phyloP scores from a whole-genome alignment of 1,284 basidiomycete genomes.

The Austroboletus olivaceoglutinosus region DNA sequence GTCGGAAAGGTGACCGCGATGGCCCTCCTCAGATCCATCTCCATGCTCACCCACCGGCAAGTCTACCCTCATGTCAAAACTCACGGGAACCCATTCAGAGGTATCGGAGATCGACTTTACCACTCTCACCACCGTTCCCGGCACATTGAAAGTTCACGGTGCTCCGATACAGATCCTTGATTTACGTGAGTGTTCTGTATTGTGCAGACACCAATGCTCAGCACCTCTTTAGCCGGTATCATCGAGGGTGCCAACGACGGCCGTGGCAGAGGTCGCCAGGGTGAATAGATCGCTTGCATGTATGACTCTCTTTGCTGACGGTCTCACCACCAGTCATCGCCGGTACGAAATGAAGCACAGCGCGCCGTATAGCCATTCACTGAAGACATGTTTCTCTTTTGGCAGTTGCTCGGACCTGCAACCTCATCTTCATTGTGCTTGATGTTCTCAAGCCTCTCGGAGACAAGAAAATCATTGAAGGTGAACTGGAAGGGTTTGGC shows the following conservation, averaged over 20 bases:
- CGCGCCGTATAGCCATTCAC: slow-evolving; percentile 4
- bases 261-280: slow-evolving; percentile 96
- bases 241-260: slow-evolving; percentile 99
- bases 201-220: not conserved
- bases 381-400: slow-evolving; percentile 14
- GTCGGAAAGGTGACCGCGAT: slow-evolving; percentile 71
- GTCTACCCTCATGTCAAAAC: slow-evolving; percentile 96
- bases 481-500: slow-evolving; percentile 95
- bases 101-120: slow-evolving; percentile 99
- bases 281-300: slow-evolving; percentile 36
- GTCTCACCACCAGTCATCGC: slow-evolving; percentile 63
- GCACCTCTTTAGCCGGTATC: slow-evolving; percentile 74
- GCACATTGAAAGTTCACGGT: slow-evolving; percentile 93
- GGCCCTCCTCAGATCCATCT: not conserved
- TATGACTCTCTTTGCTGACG: slow-evolving; percentile 1
- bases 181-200: slow-evolving; percentile 62
- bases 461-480: slow-evolving; percentile 90
- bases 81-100: slow-evolving; percentile 97
- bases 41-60: slow-evolving; percentile 34
- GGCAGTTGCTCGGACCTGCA: slow-evolving; percentile 92
- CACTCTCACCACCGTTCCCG: slow-evolving; percentile 89
- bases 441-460: slow-evolving; percentile 97
- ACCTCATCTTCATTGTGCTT: slow-evolving; percentile 97
- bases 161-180: slow-evolving; percentile 88
- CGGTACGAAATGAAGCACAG: slow-evolving; percentile 48